Conservation (phyloP, 441 rosid genomes). For the Pelargonium australe region DNA sequence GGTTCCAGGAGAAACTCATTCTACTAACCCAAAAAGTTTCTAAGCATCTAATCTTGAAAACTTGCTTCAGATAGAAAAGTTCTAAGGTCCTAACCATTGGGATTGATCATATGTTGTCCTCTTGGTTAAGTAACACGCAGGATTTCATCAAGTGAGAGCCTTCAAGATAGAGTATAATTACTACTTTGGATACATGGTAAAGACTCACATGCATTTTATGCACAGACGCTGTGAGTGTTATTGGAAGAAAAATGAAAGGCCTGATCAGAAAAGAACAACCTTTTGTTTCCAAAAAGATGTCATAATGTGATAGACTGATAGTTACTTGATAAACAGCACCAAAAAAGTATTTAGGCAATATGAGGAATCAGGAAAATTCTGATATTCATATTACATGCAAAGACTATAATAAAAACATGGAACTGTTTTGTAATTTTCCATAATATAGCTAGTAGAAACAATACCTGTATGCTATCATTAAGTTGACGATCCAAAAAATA, state of each 20-base stretch:
- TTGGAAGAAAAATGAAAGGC: background rate
- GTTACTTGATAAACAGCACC: background rate
- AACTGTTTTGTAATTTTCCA: background rate
- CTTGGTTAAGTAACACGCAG: background rate
- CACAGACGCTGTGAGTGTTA: background rate
- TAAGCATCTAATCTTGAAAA: background rate
- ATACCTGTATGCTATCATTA: constrained; percentile 80
- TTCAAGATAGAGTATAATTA: background rate
- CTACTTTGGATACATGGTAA: too few relatives aligned
- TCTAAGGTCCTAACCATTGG: background rate
- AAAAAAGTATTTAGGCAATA: background rate
- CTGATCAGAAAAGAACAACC: background rate
- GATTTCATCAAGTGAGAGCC: background rate
- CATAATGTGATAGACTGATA: background rate
- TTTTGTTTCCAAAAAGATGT: background rate
- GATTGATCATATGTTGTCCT: background rate
- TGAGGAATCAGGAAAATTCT: background rate
- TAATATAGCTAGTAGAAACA: constrained; percentile 3
- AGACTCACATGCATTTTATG: too few relatives aligned
- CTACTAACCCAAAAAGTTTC: background rate
- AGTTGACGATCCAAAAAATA: constrained; percentile 74
- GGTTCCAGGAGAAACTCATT: background rate
- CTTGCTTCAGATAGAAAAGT: background rate
- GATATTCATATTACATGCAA: background rate
- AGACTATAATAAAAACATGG: background rate